These are phyloP conservation scores for Acer yangbiense DNA, from an alignment of 345 rosid genomes.

Conservation along the genomic window DNA sequence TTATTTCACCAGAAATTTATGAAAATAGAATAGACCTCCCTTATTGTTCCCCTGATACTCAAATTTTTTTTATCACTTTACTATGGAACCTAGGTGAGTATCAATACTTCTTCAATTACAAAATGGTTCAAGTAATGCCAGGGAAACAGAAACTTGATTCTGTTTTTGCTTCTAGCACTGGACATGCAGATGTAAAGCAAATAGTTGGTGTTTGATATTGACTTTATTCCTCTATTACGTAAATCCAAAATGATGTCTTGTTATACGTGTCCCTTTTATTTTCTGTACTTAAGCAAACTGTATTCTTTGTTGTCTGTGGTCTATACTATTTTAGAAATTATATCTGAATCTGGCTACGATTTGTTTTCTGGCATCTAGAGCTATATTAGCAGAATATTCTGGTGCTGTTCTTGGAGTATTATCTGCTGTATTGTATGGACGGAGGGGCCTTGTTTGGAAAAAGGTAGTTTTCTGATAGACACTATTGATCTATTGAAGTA, in stretches of 20 bases:
- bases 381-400: slow-evolving; percentile 93
- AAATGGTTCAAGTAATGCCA: not conserved
- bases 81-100: not conserved
- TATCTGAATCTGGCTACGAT: not conserved
- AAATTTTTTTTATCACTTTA: not conserved
- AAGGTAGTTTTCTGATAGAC: slow-evolving; percentile 55
- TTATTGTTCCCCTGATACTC: not conserved
- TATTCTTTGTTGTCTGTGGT: not conserved
- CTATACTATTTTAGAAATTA: not conserved
- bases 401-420: slow-evolving; percentile 98
- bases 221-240: not conserved
- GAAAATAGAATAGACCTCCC: not conserved
- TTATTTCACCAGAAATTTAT: not conserved
- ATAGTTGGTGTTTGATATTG: not conserved
- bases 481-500: not conserved
- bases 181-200: not conserved
- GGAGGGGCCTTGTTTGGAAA: slow-evolving; percentile 74
- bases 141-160: not conserved
- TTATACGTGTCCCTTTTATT: not conserved
- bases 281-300: not conserved
- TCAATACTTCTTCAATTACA: not conserved
- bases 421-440: slow-evolving; percentile 87
- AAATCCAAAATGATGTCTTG: not conserved
- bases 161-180: not conserved
- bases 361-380: slow-evolving; percentile 44